phyloP scores from a whole-genome alignment of 2,329 filamentous ascomycete genomes.

The Colletotrichum liaoningense region DNA sequence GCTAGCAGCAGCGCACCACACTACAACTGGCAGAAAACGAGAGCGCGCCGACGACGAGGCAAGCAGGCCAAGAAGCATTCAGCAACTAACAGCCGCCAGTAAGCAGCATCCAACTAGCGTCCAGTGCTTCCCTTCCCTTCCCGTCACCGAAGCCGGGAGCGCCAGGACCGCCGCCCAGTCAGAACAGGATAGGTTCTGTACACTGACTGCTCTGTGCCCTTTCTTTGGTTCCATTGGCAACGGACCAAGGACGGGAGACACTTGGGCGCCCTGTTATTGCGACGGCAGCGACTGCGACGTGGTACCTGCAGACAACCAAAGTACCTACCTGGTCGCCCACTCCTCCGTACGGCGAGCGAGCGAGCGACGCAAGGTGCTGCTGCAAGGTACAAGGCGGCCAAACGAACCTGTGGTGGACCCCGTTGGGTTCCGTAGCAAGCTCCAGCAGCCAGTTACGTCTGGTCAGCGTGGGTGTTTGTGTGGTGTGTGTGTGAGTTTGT shows the following conservation, averaged over 20 bases:
- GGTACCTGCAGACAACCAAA: constrained; percentile 12
- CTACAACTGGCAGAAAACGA: not conserved
- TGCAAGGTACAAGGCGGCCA: constrained; percentile 25
- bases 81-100: too few species aligned
- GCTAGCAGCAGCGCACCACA: not conserved
- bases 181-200: not conserved
- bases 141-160: not conserved
- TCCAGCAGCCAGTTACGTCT: not conserved
- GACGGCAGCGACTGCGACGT: not conserved
- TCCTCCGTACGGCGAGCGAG: not conserved
- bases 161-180: not conserved
- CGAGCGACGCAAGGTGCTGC: constrained; percentile 2
- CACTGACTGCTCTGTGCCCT: not conserved
- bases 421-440: not conserved
- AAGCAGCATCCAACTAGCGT: not conserved
- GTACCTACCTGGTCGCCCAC: not conserved
- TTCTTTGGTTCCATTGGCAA: not conserved
- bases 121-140: constrained; percentile 11
- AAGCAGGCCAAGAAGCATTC: not conserved
- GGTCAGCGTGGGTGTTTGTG: not conserved
- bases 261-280: not conserved
- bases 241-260: not conserved
- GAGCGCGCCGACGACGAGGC: not conserved
- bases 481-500: not conserved
- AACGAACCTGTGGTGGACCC: constrained; percentile 29